Evolutionary conservation across 805 yeast genomes (phyloP).

Genomic region (Zygosaccharomyces lentus): DNA sequence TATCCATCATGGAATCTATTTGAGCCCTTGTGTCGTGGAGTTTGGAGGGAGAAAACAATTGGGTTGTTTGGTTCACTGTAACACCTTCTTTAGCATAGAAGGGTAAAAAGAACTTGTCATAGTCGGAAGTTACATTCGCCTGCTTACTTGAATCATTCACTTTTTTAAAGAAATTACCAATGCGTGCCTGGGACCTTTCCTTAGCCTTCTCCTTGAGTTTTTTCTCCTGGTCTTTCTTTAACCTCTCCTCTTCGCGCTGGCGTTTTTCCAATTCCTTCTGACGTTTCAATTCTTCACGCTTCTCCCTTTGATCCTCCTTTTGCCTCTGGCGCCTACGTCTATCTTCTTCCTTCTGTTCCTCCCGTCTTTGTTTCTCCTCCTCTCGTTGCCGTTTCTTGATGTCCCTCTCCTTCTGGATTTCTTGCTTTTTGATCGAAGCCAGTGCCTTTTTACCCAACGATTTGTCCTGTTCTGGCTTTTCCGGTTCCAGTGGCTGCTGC

Average conservation of each 20-base stretch:
- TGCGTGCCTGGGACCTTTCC: conserved; percentile 38
- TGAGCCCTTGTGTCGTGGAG: conserved; percentile 12
- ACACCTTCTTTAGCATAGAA: conserved; percentile 39
- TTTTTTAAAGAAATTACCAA: conserved; percentile 37
- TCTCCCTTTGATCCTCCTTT: conserved; percentile 21
- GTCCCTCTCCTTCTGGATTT: conserved; percentile 15
- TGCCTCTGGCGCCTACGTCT: conserved; percentile 14
- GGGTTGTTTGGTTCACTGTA: conserved; percentile 16
- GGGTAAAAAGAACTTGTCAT: conserved; percentile 34
- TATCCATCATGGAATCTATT: conserved; percentile 27
- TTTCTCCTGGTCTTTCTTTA: conserved; percentile 26
- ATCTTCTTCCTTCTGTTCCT: conserved; percentile 22
- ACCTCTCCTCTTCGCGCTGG: conserved; percentile 21
- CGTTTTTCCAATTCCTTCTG: conserved; percentile 26
- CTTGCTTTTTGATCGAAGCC: conserved; percentile 15
- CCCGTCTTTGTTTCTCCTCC: conserved; percentile 24
- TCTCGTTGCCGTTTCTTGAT: conserved; percentile 13
- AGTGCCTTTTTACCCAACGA: conserved; percentile 9
- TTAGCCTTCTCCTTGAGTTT: conserved; percentile 30
- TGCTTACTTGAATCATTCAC: conserved; percentile 28
- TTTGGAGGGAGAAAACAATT: conserved; percentile 5
- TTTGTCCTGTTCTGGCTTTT: background rate
- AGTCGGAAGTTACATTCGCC: conserved; percentile 27
- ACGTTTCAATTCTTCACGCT: conserved; percentile 19
- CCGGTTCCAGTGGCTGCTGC: background rate